Conservation (phyloP, 768 basidiomycete species). For the Thelephora ganbajun region DNA sequence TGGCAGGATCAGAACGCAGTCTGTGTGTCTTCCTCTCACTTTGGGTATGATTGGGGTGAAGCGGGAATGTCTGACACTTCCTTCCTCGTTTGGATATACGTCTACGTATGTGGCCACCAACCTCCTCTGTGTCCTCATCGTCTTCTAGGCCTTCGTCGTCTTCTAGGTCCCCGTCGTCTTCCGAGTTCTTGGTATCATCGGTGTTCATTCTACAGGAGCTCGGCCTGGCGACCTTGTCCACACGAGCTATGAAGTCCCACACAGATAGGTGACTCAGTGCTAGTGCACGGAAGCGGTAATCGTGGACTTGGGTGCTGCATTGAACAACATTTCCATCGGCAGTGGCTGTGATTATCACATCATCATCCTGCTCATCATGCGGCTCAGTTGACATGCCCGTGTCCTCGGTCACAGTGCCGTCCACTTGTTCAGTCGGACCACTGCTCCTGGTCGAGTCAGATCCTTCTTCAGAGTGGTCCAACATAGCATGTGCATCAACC, state of each 20-base stretch:
- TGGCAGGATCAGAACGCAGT: too few species aligned
- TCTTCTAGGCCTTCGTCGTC: constrained; percentile 21
- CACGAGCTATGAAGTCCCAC: not conserved
- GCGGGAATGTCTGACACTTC: too few species aligned
- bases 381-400: too few species aligned
- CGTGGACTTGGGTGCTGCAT: not conserved
- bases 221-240: not conserved
- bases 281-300: not conserved
- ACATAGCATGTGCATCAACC: constrained; percentile 20
- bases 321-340: not conserved
- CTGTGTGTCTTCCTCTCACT: too few species aligned
- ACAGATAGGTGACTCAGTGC: not conserved
- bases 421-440: too few species aligned
- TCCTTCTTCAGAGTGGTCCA: too few species aligned
- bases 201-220: too few species aligned
- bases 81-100: not conserved
- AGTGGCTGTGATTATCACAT: not conserved
- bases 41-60: too few species aligned
- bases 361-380: constrained; percentile 18
- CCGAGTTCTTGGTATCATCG: too few species aligned
- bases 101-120: too few species aligned
- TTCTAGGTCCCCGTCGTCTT: constrained; percentile 6
- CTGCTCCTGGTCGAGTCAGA: too few species aligned
- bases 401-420: too few species aligned
- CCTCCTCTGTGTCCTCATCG: constrained; percentile 19